Conservation (phyloP, 108 stramenopile genomes). For the Cyclotella atomus region DNA sequence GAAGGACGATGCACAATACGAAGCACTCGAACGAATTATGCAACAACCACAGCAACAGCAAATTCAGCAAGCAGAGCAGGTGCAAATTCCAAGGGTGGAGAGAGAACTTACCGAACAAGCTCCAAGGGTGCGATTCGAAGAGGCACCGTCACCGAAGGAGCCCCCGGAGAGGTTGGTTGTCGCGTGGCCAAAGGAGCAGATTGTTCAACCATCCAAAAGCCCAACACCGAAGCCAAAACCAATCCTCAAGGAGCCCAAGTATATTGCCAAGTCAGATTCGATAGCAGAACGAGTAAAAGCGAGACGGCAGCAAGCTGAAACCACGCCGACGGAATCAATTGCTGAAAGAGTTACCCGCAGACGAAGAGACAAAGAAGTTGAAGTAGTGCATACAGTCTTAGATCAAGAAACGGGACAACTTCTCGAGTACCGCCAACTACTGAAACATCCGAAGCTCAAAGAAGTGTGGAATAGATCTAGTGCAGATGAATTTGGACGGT, state of each 20-base stretch:
- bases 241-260: constrained; percentile 13
- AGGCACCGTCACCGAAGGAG: background rate
- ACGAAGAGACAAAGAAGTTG: background rate
- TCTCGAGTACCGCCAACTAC: background rate
- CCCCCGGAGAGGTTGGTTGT: constrained; percentile 5
- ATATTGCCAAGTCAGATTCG: constrained; percentile 1
- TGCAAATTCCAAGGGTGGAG: background rate
- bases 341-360: background rate
- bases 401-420: constrained; percentile 10
- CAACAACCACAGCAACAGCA: background rate
- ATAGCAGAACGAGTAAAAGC: background rate
- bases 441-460: background rate
- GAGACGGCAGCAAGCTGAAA: background rate
- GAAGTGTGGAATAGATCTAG: constrained; percentile 1
- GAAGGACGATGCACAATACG: background rate
- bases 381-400: background rate
- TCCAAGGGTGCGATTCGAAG: constrained; percentile 8
- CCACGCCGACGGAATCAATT: background rate
- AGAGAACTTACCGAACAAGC: background rate
- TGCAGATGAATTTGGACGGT: constrained; percentile 6
- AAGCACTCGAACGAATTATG: background rate
- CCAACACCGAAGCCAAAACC: background rate
- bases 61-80: background rate
- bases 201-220: background rate
- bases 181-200: background rate